These are phyloP conservation scores for Chlorencoelia australis DNA, from an alignment of 2,329 filamentous ascomycete genomes.

Conservation along the genomic window DNA sequence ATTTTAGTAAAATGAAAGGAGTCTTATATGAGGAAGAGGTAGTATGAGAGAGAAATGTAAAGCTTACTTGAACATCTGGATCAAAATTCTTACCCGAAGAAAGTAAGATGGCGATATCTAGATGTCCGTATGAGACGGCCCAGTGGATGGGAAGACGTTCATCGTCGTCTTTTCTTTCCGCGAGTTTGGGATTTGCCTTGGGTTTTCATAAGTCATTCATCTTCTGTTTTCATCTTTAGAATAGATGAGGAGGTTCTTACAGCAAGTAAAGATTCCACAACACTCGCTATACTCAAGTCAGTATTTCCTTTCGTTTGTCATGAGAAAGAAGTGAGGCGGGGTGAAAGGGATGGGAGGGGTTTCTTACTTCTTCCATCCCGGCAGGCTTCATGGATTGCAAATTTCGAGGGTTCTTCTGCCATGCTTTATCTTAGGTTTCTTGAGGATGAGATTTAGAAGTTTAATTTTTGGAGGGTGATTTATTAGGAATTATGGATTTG, in stretches of 20 bases:
- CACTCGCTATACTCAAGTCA: constrained; percentile 40
- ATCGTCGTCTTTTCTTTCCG: constrained; percentile 66
- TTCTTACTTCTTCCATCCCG: constrained; percentile 70
- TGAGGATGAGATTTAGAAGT: too few relatives aligned
- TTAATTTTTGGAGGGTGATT: too few relatives aligned
- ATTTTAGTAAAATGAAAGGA: too few relatives aligned
- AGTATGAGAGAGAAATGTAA: too few relatives aligned
- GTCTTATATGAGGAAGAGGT: too few relatives aligned
- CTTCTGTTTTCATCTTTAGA: background rate
- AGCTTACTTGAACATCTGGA: constrained; percentile 61
- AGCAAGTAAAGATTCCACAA: constrained; percentile 66
- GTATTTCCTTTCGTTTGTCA: constrained; percentile 13
- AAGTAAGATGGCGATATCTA: constrained; percentile 64
- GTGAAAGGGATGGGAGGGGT: constrained; percentile 1
- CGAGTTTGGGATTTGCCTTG: constrained; percentile 71
- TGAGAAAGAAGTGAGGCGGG: too few relatives aligned
- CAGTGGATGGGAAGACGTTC: constrained; percentile 88
- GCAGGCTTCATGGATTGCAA: constrained; percentile 77
- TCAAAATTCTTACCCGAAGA: constrained; percentile 67
- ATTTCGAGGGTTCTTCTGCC: constrained; percentile 45
- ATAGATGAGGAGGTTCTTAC: constrained; percentile 41
- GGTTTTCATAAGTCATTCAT: constrained; percentile 5
- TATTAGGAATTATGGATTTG: background rate
- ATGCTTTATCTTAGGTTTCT: too few relatives aligned
- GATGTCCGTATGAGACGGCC: constrained; percentile 76